phyloP scores from a whole-genome alignment of 306 rosid genomes.

The Dryas drummondii region DNA sequence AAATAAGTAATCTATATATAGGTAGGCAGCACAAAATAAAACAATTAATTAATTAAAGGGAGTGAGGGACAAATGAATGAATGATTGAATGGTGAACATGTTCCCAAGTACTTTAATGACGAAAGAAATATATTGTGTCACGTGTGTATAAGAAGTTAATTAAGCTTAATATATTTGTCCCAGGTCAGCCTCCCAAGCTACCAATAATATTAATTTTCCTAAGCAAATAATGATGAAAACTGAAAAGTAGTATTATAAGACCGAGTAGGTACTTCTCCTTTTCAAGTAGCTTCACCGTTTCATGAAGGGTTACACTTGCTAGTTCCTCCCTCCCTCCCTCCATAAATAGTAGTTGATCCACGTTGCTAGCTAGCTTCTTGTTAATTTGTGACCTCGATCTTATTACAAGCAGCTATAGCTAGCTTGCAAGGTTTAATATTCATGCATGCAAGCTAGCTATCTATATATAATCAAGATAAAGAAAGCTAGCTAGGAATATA shows the following conservation, averaged over 20 bases:
- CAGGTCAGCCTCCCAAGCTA: not conserved
- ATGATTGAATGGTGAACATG: not conserved
- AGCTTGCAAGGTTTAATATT: too few species aligned
- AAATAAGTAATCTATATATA: too few species aligned
- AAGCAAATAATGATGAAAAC: not conserved
- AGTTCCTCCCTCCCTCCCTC: not conserved
- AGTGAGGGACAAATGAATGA: not conserved
- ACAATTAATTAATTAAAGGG: too few species aligned
- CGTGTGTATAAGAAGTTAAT: not conserved
- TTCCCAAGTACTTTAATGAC: not conserved
- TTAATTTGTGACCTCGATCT: too few species aligned
- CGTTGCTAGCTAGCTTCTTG: too few species aligned
- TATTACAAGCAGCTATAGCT: too few species aligned
- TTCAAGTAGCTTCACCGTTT: slow-evolving; percentile 27
- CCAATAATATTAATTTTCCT: not conserved
- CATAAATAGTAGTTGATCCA: too few species aligned
- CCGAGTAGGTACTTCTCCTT: slow-evolving; percentile 41
- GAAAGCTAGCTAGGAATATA: too few species aligned
- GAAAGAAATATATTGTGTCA: not conserved
- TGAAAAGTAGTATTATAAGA: not conserved
- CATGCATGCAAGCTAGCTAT: too few species aligned
- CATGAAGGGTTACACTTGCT: slow-evolving; percentile 25
- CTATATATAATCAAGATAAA: too few species aligned
- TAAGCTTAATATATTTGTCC: not conserved
- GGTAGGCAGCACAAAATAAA: too few species aligned